Evolutionary conservation across 441 rosid genomes (phyloP).

Genomic region (Arabidopsis hybrid): DNA sequence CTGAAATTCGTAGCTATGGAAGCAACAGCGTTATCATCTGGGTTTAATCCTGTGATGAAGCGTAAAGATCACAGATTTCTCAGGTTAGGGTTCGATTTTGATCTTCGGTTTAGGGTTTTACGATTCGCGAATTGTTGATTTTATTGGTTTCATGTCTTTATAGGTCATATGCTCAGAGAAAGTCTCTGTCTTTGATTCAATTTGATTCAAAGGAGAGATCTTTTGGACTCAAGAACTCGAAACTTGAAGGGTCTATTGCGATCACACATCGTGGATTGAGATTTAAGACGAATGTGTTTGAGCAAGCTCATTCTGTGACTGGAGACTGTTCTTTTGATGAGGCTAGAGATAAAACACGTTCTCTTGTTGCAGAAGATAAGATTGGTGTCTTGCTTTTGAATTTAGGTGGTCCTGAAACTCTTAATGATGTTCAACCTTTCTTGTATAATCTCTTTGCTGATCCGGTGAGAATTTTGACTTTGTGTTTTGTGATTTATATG

Average conservation of each 20-base stretch:
- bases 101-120: neutral
- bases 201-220: conserved; percentile 38
- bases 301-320: conserved; percentile 51
- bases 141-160: conserved; percentile 12
- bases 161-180: conserved; percentile 43
- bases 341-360: conserved; percentile 41
- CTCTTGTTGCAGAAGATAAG: conserved; percentile 62
- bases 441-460: conserved; percentile 94
- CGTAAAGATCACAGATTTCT: conserved; percentile 26
- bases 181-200: conserved; percentile 35
- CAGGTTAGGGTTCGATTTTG: conserved; percentile 21
- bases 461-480: conserved; percentile 62
- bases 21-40: conserved; percentile 37
- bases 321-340: conserved; percentile 56
- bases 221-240: conserved; percentile 25
- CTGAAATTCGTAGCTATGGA: conserved; percentile 35
- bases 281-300: conserved; percentile 49
- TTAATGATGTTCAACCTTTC: conserved; percentile 89
- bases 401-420: conserved; percentile 96
- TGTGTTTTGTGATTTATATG: neutral
- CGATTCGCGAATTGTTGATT: conserved; percentile 1
- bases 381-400: conserved; percentile 88
- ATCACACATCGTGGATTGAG: conserved; percentile 30
- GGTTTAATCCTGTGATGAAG: conserved; percentile 24
- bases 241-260: conserved; percentile 40